These are phyloP conservation scores for Irpex rosettiformis DNA, from an alignment of 1,284 basidiomycete species.

Conservation along the genomic window DNA sequence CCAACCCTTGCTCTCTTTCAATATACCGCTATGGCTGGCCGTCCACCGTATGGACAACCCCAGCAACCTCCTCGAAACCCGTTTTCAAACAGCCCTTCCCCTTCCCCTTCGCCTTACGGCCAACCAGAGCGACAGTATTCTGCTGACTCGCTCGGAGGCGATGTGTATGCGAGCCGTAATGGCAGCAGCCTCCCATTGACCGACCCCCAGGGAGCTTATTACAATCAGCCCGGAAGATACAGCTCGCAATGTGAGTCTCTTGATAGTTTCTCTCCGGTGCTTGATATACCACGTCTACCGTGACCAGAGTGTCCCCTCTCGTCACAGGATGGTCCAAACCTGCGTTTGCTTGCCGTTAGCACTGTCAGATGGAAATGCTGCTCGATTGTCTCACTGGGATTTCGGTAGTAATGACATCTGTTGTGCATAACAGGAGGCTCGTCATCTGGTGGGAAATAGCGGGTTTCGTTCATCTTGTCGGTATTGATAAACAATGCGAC, in stretches of 20 bases:
- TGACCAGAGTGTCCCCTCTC: too few species aligned
- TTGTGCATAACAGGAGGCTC: too few species aligned
- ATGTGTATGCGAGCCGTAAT: slow-evolving; percentile 51
- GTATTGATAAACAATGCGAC: too few species aligned
- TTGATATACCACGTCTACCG: neutral
- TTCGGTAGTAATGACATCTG: too few species aligned
- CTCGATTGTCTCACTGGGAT: too few species aligned
- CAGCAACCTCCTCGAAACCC: slow-evolving; percentile 34
- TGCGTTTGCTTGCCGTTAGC: too few species aligned
- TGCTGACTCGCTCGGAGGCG: slow-evolving; percentile 47
- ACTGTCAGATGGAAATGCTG: too few species aligned
- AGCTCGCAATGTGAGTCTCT: slow-evolving; percentile 28
- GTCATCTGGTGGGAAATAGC: too few species aligned
- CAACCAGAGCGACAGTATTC: slow-evolving; percentile 31
- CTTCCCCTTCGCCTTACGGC: slow-evolving; percentile 26
- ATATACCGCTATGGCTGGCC: slow-evolving; percentile 32
- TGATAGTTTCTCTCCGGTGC: neutral
- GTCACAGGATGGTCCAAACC: too few species aligned
- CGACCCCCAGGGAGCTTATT: slow-evolving; percentile 40
- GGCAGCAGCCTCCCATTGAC: slow-evolving; percentile 56
- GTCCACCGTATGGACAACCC: slow-evolving; percentile 32
- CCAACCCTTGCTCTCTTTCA: neutral
- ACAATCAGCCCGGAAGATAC: slow-evolving; percentile 39
- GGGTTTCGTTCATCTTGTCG: too few species aligned
- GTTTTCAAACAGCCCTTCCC: slow-evolving; percentile 23